These are phyloP conservation scores for Wickerhamomyces sp. DNA, from an alignment of 1,139 yeast species.

Conservation along the genomic window DNA sequence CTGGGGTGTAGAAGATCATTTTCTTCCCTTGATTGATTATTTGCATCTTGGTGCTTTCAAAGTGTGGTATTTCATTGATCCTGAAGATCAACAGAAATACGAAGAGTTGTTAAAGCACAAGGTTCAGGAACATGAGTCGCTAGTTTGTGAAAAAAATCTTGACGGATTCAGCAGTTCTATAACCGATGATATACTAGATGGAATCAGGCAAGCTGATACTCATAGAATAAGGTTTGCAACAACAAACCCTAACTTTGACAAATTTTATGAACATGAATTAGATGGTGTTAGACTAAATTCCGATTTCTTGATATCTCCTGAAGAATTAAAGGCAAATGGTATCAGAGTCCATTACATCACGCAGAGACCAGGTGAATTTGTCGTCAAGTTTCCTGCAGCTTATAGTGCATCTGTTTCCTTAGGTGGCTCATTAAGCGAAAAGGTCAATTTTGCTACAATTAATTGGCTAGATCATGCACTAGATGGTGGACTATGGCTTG, in stretches of 20 bases:
- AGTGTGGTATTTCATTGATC: slow-evolving; percentile 80
- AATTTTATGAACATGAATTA: slow-evolving; percentile 13
- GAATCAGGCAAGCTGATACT: slow-evolving; percentile 13
- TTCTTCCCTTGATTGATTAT: slow-evolving; percentile 60
- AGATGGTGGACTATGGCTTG: slow-evolving; percentile 51
- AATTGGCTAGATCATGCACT: slow-evolving; percentile 51
- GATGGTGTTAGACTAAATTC: slow-evolving; percentile 10
- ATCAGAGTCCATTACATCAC: slow-evolving; percentile 42
- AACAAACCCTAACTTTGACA: slow-evolving; percentile 11
- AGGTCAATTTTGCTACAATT: slow-evolving; percentile 51
- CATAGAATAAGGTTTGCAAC: slow-evolving; percentile 14
- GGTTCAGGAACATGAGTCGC: slow-evolving; percentile 10
- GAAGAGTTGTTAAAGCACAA: slow-evolving; percentile 41
- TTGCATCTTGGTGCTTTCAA: slow-evolving; percentile 68
- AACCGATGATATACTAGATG: slow-evolving; percentile 19
- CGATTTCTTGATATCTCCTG: slow-evolving; percentile 41
- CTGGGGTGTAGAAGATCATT: slow-evolving; percentile 78
- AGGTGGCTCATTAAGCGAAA: slow-evolving; percentile 54
- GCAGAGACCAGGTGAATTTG: slow-evolving; percentile 58
- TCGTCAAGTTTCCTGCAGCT: slow-evolving; percentile 53
- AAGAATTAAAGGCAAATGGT: slow-evolving; percentile 39
- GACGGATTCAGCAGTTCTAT: slow-evolving; percentile 22
- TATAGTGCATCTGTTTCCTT: slow-evolving; percentile 47
- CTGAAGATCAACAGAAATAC: slow-evolving; percentile 57
- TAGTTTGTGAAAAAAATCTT: slow-evolving; percentile 6